Evolutionary conservation across 2,329 filamentous ascomycete genomes (phyloP), one percentile per base, ranked within the genome.

Genomic region (Trichoderma hamatum): DNA sequence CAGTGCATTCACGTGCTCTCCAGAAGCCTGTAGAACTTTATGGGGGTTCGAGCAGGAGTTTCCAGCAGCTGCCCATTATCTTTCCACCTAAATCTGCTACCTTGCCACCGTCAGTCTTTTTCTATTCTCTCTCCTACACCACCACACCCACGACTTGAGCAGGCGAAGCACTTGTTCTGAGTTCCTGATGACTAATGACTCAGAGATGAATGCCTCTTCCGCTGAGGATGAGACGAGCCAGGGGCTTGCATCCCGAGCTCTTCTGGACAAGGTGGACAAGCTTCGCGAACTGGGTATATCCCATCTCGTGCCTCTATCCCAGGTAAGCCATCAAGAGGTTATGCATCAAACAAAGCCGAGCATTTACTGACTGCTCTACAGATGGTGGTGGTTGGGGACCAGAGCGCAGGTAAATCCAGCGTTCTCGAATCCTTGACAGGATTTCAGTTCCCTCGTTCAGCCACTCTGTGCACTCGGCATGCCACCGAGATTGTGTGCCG

Each of bases 331-430:
- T 19, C 24, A 56, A 14, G n/a, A 34, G 4, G 24, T 7, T 28
- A 10, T 32, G 6, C 5, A 0, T 19, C 19, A 13, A 36, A 5
- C 13, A 0, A 0, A n/a, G 7, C 55, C 43, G 14, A 28, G 1
- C 7, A 39, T 24, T 59, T 14, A 5, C 36, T 28, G 6, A 52
- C n/a, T 9, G 1, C 1, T n/a, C 32, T 49, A 10, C 14, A 70
- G 69, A 92, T 96, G 73, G 91, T 91, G 43, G 92, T 94, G 9
- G 92, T 95, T 11, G 93, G 93, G 70, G 93, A 92, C 73, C 93
- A 96, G 76, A 94, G 91, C 0, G 93, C 92, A 54, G 93, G 93
- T 75, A 96, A 96, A 83, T 93, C 90, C 78, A 95, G 92, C 1
- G 90, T 96, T 21, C 82, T 96, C 34, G 92, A 96, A 76, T 94